Evolutionary conservation across 495 filamentous ascomycete genomes (phyloP), one percentile per base, ranked within the genome.

Genomic region (Usnea hakonensis): DNA sequence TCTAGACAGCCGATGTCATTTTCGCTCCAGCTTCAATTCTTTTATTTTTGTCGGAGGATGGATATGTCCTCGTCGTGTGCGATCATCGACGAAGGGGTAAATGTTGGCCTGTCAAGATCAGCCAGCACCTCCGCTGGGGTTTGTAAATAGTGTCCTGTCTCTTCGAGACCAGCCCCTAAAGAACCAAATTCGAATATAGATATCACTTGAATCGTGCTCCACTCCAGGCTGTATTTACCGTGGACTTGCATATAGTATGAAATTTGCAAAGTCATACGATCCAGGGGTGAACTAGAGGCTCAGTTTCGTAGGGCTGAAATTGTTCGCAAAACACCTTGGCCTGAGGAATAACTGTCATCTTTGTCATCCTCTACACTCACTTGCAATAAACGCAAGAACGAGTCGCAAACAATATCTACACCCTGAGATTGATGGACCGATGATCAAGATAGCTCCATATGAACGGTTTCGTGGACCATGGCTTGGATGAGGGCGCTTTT

Each of bases 401-500:
- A 57, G 55, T 38, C 40, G 52, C 38, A 38, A 28, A 16, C 43
- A 5, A 57, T 50, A 52, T 30, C 17, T 36, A 53, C 30, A n/a
- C 17, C 11, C 19, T 21, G 26, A 64, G 33, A 36, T 55, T 40
- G 26, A 68, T 66, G 66, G 50, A 56, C 57, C 64, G 62, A 68
- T 68, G 66, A 68, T 33, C 33, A 50, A 38, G 17, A 58, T n/a
- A 50, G 43, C 17, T 71, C 75, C 71, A 70, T 61, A 88, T 88
- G 85, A 87, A 87, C 75, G 85, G 85, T 69, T 87, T 89, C 77
- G 77, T 86, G 65, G 78, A 86, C 62, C 83, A 86, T 70, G 78
- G 78, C 68, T 81, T 93, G 66, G 83, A 90, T 71, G 88, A 91
- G 69, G 87, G 87, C 74, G 74, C 83, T 66, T 95, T 95, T 75